These are phyloP conservation scores for Haplosporangium sp. DNA, from an alignment of 371 early-diverging fungal genomes.

Conservation along the genomic window DNA sequence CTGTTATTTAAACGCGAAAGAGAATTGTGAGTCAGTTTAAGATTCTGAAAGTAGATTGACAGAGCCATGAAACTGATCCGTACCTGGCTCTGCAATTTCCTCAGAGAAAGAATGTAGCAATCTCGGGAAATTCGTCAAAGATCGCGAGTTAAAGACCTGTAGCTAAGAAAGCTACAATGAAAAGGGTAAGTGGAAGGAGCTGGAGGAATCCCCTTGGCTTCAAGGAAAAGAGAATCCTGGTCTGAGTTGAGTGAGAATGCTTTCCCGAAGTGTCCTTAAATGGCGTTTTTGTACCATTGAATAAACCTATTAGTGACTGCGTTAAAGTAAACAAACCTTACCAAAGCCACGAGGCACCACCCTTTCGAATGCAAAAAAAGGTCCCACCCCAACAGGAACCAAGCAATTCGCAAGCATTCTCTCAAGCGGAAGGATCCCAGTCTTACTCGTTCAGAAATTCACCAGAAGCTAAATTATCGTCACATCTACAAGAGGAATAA, in stretches of 20 bases:
- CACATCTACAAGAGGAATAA: neutral
- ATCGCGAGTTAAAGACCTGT: neutral
- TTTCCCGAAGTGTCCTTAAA: neutral
- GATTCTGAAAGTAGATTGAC: neutral
- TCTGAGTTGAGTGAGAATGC: neutral
- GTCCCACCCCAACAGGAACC: neutral
- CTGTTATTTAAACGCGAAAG: neutral
- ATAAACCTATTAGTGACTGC: neutral
- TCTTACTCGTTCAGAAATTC: neutral
- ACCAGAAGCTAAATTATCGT: neutral
- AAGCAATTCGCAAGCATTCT: neutral
- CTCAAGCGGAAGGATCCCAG: neutral
- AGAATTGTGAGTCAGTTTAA: neutral
- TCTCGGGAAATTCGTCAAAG: slow-evolving; percentile 1
- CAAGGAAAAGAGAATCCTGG: neutral
- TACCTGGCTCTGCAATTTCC: neutral
- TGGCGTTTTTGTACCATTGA: slow-evolving; percentile 3
- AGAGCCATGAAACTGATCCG: neutral
- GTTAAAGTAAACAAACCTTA: neutral
- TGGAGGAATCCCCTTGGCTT: neutral
- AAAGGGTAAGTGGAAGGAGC: neutral
- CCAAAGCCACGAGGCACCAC: neutral
- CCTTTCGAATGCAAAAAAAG: neutral
- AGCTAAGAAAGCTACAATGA: neutral
- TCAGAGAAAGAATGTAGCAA: neutral